Conservation (phyloP, 208 protist species). For the Leishmania lainsoni region DNA sequence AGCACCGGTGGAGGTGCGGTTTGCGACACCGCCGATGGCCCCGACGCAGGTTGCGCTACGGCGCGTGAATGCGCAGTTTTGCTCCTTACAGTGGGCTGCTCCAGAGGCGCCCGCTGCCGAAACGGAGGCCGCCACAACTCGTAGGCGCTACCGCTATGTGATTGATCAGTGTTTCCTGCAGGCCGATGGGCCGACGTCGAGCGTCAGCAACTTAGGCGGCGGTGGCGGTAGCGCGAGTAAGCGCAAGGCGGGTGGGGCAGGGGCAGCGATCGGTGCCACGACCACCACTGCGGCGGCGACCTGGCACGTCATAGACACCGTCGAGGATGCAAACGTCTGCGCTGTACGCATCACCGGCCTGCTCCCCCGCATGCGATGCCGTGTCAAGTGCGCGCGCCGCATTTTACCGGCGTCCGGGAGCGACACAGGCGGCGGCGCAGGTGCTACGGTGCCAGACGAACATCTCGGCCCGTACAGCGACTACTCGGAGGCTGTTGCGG, state of each 20-base stretch:
- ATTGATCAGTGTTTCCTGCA: constrained; percentile 65
- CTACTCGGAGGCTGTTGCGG: constrained; percentile 65
- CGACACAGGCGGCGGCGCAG: background rate
- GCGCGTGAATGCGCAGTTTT: constrained; percentile 79
- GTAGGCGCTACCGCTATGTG: constrained; percentile 66
- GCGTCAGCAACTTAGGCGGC: constrained; percentile 1
- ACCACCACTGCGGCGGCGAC: constrained; percentile 19
- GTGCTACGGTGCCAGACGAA: background rate
- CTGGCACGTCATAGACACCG: constrained; percentile 81
- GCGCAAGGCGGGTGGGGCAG: constrained; percentile 17
- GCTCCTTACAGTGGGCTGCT: constrained; percentile 79
- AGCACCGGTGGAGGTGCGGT: constrained; percentile 51
- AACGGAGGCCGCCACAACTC: background rate
- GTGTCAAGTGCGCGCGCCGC: constrained; percentile 67
- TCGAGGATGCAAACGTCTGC: constrained; percentile 69
- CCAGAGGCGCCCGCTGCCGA: constrained; percentile 13
- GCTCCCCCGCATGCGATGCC: constrained; percentile 74
- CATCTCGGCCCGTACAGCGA: constrained; percentile 60
- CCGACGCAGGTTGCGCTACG: constrained; percentile 67
- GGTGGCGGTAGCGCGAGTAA: constrained; percentile 6
- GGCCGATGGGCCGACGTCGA: background rate
- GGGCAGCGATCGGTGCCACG: constrained; percentile 4
- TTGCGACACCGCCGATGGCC: constrained; percentile 78
- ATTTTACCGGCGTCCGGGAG: background rate
- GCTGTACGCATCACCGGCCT: constrained; percentile 62